Base-by-base conservation (phyloP, 371 early-diverging fungal genomes). In the Batrachochytrium dendrobatidis region DNA sequence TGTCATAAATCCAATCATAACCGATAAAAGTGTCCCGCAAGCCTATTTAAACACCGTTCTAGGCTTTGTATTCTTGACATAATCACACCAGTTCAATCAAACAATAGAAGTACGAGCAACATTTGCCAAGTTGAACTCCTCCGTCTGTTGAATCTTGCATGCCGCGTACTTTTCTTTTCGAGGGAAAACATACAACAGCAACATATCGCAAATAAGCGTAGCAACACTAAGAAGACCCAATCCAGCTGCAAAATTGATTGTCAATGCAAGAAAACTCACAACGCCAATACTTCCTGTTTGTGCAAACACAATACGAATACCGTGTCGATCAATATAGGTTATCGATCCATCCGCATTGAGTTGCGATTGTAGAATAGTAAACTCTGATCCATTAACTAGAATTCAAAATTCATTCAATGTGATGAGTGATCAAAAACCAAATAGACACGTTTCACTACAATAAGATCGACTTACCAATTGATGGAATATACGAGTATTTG, bases 271-370 rank as follows among this genome's bases (percentile, higher is more conserved):
- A 29, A 76, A 39, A 17, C 79, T 70, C 60, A 83, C 81, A 34
- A 71, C 53, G 5, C 81, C 84, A 24, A 83, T 68, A 29, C 69
- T 58, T 1, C 84, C 84, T n/a, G 72, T 58, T 55, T 80, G 80
- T 3, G 65, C 69, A 53, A 78, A 72, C 3, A 77, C 71, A 15
- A 83, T 59, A 15, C 75, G 66, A 53, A 83, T 70, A 17, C 84
- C 84, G 59, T 81, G 81, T 22, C 79, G 61, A 53, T 72, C 71
- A 33, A 71, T 56, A 32, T 79, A 72, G 6, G 74, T 73, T 26
- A 74, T 48, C 3, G 68, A 65, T 0, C 73, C 74, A 58, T 68
- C 66, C 15, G 64, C 55, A 26, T 77, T 67, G 20, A 62, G 60
- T 15, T 73, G 64, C 12, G 63, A 69, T 60, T 82, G 72, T 17